Percentiles rank a stretch among this genome's conserved stretches.
These are phyloP conservation scores for Rhypophila decipiens DNA, from an alignment of 495 filamentous ascomycete genomes.

Conservation along the genomic window DNA sequence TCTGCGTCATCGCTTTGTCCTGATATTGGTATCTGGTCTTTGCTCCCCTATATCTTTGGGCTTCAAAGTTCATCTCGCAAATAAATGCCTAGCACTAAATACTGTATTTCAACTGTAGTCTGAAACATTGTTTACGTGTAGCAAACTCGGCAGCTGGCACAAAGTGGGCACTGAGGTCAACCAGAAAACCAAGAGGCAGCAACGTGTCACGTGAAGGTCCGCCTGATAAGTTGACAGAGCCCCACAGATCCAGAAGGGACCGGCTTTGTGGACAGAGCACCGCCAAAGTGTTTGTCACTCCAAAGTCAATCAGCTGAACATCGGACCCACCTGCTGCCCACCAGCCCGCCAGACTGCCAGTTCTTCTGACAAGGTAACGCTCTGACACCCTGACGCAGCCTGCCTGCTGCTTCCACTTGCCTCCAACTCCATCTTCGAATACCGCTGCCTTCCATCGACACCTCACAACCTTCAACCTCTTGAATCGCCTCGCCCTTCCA, in stretches of 20 bases:
- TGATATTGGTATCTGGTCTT: too few species aligned
- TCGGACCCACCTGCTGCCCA: slow-evolving; percentile 7
- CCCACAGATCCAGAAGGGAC: not conserved
- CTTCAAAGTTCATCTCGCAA: too few species aligned
- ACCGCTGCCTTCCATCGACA: slow-evolving; percentile 17
- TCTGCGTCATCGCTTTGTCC: too few species aligned
- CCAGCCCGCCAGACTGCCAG: not conserved
- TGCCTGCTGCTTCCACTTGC: slow-evolving; percentile 12
- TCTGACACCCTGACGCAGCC: slow-evolving; percentile 30
- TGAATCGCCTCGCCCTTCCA: slow-evolving; percentile 8
- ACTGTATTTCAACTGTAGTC: too few species aligned
- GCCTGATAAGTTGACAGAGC: slow-evolving; percentile 4
- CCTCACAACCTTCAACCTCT: not conserved
- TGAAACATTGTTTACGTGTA: too few species aligned
- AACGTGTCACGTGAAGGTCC: slow-evolving; percentile 7
- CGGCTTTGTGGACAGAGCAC: slow-evolving; percentile 3
- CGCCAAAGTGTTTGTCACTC: slow-evolving; percentile 11
- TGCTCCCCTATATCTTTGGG: too few species aligned
- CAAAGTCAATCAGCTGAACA: slow-evolving; percentile 10
- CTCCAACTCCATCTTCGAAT: slow-evolving; percentile 13
- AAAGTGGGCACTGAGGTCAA: too few species aligned
- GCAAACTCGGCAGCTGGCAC: too few species aligned
- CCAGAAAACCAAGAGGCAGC: not conserved
- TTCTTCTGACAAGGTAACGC: slow-evolving; percentile 4
- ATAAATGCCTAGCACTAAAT: too few species aligned